Conservation (phyloP, 2,329 filamentous ascomycete genomes). For the Penicillium sp. region DNA sequence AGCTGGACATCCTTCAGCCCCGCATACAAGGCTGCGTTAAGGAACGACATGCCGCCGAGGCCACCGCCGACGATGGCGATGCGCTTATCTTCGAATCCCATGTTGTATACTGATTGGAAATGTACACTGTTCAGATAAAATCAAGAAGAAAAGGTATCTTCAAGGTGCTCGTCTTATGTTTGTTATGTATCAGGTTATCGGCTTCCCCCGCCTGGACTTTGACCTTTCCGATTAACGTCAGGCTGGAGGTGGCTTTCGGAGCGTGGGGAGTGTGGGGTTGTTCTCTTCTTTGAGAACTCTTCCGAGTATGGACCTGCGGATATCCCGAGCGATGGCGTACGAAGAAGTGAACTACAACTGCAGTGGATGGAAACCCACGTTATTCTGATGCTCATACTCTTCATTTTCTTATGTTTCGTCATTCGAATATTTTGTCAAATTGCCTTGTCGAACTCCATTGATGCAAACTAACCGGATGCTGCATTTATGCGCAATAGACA, state of each 20-base stretch:
- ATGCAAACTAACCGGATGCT: background rate
- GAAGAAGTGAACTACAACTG: background rate
- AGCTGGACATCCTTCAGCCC: slow-evolving; percentile 32
- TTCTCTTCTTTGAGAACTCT: slow-evolving; percentile 1
- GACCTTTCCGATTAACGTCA: slow-evolving; percentile 16
- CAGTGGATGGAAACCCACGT: background rate
- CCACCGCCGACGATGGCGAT: slow-evolving; percentile 38
- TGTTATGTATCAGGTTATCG: slow-evolving; percentile 10
- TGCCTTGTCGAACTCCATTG: background rate
- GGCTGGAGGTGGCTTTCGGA: slow-evolving; percentile 16
- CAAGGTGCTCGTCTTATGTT: slow-evolving; percentile 7
- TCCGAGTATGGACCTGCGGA: slow-evolving; percentile 10
- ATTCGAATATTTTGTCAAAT: background rate
- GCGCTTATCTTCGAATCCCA: slow-evolving; percentile 30
- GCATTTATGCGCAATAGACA: background rate
- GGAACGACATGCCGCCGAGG: slow-evolving; percentile 37
- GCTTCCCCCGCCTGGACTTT: slow-evolving; percentile 9
- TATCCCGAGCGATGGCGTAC: slow-evolving; percentile 9
- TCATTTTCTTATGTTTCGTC: background rate
- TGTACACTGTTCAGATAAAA: background rate
- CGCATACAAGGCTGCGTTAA: slow-evolving; percentile 37
- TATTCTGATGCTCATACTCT: background rate
- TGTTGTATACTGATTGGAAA: slow-evolving; percentile 1
- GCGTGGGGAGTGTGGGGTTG: slow-evolving; percentile 18
- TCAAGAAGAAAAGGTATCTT: background rate